Conservation (phyloP, 2,329 filamentous ascomycete species). For the Colletotrichum camelliae region DNA sequence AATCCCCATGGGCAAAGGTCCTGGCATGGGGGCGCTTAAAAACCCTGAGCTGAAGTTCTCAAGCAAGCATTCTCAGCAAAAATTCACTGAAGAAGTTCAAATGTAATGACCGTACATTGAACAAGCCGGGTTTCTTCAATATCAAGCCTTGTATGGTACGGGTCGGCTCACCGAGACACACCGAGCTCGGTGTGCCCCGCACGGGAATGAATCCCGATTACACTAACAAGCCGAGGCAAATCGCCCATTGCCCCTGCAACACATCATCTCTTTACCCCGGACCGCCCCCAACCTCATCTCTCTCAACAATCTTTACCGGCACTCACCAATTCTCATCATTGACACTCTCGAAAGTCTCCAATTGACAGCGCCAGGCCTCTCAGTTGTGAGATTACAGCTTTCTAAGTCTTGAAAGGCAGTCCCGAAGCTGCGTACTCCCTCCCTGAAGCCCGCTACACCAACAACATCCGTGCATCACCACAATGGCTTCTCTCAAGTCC, state of each 20-base stretch:
- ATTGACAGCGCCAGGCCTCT: not conserved
- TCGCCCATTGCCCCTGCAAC: not conserved
- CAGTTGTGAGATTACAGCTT: not conserved
- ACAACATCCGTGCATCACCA: not conserved
- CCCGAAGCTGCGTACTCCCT: not conserved
- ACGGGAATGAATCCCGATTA: not conserved
- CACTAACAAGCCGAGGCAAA: not conserved
- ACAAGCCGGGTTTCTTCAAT: no score
- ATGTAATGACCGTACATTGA: no score
- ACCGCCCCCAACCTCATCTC: not conserved
- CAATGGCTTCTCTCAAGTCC: not conserved
- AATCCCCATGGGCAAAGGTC: accelerated
- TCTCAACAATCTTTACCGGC: not conserved
- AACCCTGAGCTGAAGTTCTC: no score
- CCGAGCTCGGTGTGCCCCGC: conserved; percentile 3
- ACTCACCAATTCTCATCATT: not conserved
- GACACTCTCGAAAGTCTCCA: not conserved
- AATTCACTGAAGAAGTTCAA: no score
- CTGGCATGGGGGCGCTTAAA: not conserved
- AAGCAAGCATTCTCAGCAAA: no score
- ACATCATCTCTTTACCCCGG: not conserved
- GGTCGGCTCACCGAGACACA: not conserved
- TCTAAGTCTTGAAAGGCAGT: not conserved
- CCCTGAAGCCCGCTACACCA: not conserved
- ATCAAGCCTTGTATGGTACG: not conserved